Evolutionary conservation across 2,329 filamentous ascomycete species (phyloP).

Genomic region (Emmonsiellopsis sp.): DNA sequence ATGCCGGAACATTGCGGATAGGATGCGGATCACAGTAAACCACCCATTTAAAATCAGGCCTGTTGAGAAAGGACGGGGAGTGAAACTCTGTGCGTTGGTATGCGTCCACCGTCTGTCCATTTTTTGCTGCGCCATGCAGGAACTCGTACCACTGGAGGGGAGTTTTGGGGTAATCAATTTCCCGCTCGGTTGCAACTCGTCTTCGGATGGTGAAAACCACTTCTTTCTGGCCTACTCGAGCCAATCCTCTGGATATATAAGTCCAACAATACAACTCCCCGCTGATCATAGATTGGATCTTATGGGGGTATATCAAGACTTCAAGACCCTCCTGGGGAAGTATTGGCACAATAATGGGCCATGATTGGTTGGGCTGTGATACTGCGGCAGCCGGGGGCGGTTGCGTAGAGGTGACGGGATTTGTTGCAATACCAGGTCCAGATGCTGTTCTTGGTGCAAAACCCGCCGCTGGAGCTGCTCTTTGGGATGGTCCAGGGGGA

Average conservation of each 20-base stretch:
- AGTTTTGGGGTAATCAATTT: constrained; percentile 4
- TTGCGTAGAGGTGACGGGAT: neutral
- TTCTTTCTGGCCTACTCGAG: constrained; percentile 6
- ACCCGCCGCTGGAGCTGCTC: neutral
- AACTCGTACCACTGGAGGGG: constrained; percentile 8
- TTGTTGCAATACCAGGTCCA: neutral
- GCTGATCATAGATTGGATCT: constrained; percentile 3
- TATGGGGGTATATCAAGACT: constrained; percentile 6
- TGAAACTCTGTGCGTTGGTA: constrained; percentile 9
- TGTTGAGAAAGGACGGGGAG: constrained; percentile 4
- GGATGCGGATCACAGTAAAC: constrained; percentile 4
- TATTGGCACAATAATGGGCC: constrained; percentile 3
- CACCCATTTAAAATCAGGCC: constrained; percentile 6
- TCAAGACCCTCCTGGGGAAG: constrained; percentile 2
- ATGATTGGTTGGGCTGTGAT: neutral
- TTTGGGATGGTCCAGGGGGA: neutral
- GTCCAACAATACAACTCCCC: constrained; percentile 9
- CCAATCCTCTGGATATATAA: constrained; percentile 8
- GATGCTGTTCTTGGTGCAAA: neutral
- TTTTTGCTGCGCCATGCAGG: constrained; percentile 6
- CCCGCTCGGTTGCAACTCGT: neutral
- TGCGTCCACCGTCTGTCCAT: constrained; percentile 2
- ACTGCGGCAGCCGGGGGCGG: neutral
- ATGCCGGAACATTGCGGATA: constrained; percentile 6
- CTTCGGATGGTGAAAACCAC: constrained; percentile 7